Evolutionary conservation across 306 rosid genomes (phyloP).

Genomic region (Delonix regia): DNA sequence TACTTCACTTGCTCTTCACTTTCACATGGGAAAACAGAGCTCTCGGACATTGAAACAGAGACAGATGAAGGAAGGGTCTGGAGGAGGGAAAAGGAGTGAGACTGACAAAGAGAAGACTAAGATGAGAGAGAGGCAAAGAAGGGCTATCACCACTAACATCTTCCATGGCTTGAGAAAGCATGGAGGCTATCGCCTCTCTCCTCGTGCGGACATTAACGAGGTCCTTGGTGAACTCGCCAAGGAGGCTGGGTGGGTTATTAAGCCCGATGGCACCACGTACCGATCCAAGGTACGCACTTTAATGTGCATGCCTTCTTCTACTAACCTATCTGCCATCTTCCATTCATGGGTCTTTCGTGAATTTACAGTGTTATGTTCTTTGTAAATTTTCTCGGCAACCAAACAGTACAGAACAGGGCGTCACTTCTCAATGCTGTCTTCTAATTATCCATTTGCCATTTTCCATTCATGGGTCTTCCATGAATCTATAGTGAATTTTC

Average conservation of each 20-base stretch:
- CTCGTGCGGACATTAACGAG: constrained; percentile 58
- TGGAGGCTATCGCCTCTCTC: constrained; percentile 54
- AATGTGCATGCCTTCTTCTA: background rate
- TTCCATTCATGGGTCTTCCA: background rate
- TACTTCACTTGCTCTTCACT: background rate
- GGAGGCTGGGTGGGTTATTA: constrained; percentile 57
- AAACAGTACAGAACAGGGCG: background rate
- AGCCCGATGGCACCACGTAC: constrained; percentile 57
- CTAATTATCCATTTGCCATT: background rate
- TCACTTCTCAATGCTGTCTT: background rate
- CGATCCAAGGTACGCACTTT: constrained; percentile 33
- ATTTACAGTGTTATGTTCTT: background rate
- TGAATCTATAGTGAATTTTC: too few relatives aligned
- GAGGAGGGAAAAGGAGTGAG: constrained; percentile 41
- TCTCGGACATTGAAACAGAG: background rate
- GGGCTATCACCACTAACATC: constrained; percentile 62
- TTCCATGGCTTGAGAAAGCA: constrained; percentile 56
- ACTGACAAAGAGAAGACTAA: constrained; percentile 60
- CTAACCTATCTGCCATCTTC: background rate
- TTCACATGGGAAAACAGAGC: background rate
- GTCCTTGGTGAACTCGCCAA: constrained; percentile 56
- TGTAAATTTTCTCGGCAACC: constrained; percentile 14
- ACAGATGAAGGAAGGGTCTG: constrained; percentile 11
- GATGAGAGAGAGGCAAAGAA: constrained; percentile 58
- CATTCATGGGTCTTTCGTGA: background rate